Base-by-base conservation (phyloP, 257 asterid genomes). In the Fraxinus cuspidata region DNA sequence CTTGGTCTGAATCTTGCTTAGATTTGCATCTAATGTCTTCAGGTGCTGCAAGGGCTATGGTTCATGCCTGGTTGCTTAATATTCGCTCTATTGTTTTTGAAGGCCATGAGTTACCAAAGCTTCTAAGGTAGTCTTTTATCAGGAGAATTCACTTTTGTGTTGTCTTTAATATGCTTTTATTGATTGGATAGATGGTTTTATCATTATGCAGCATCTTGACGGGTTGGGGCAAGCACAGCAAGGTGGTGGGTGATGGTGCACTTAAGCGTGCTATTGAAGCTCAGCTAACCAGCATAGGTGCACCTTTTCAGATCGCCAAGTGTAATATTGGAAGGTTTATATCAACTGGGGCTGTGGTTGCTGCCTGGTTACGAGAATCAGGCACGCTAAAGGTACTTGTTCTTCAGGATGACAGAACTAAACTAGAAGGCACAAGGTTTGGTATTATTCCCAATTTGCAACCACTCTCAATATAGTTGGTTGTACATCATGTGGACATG, bases 161-260 rank as follows among this genome's bases (percentile, higher is more conserved):
- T 53, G 27, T 21, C 28, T 74, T 34, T 31, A 49, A 15, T 73
- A 0, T 37, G 67, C 40, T 8, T 71, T 38, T 47, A 38, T 42
- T 28, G 1, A 58, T 70, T 21, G n/a, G 15, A 18, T 37, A 10
- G 21, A 16, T 40, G 34, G 19, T 37, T 58, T 77, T 28, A 72
- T 66, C 5, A 71, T 60, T 27, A 28, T 31, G 63, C 95, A 94
- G 99, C 88, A 94, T 94, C 70, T 86, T 92, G 83, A 94, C 99
- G 0, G 99, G 99, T 53, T 94, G 99, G 99, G 99, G 99, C 49
- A 94, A 94, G 86, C 99, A 94, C 89, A 94, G 99, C 92, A 94
- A 94, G 78, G 87, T 92, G 28, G 94, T 92, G 37, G 97, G 99
- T 19, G 97, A 91, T 60, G 92, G 97, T 7, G 87, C 96, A 0